Evolutionary conservation across 495 filamentous ascomycete species (phyloP), one percentile per base, ranked within the genome.

Genomic region (Xylona heveae): DNA sequence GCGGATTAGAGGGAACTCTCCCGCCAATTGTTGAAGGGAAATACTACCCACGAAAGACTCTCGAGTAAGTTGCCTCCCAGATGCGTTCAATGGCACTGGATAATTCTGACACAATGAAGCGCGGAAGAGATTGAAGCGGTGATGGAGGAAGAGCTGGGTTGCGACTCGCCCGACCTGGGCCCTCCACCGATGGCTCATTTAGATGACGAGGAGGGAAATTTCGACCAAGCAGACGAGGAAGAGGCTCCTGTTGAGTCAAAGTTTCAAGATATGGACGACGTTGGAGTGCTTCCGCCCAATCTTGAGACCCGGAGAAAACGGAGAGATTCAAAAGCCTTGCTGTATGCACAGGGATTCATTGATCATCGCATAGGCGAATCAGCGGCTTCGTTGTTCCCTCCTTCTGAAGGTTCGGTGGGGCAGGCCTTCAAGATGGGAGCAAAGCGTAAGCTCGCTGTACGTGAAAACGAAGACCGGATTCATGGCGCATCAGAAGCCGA

Each of bases 11-110:
- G 41, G 76, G 73, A 19, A 63, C 63, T 40, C 50, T 97, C 34
- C 78, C 85, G 5, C 68, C 76, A 0, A 93, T 97, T 30, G 47
- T 70, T 31, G 88, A 97, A 51, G 73, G 78, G 45, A 88, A 83
- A 50, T 54, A 53, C 23, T 90, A 68, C 42, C 75, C 75, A 10
- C 58, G 81, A 35, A 57, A 55, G 35, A 84, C 79, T 2, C 52
- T 88, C 37, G 77, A 72, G 78, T 90, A 60, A 41, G 69, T 47
- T 10, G n/a, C n/a, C n/a, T n/a, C n/a, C n/a, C n/a, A n/a, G n/a
- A n/a, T n/a, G n/a, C n/a, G n/a, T n/a, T n/a, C n/a, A n/a, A n/a
- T n/a, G n/a, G n/a, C n/a, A n/a, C n/a, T n/a, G n/a, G n/a, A n/a
- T n/a, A n/a, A n/a, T n/a, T n/a, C n/a, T n/a, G n/a, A n/a, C n/a